Base-by-base conservation (phyloP, 768 basidiomycete species). In the Wakefieldia striispora region DNA sequence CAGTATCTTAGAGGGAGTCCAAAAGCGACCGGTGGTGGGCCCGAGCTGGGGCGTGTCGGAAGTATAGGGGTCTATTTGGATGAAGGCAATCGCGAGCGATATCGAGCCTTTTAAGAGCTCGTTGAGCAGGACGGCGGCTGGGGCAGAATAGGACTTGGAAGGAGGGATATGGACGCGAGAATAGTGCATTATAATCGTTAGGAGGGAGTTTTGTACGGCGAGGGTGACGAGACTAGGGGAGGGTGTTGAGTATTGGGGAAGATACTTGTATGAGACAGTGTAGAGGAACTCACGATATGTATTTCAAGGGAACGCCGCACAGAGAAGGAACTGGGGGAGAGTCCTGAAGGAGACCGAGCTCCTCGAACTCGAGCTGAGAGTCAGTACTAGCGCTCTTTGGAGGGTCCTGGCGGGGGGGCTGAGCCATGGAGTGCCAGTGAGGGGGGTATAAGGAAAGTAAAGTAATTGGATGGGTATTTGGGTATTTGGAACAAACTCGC, bases 141-240 rank as follows among this genome's bases (percentile, higher is more conserved):
- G 91, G n/a, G 95, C 89, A 31, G 90, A 95, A 69, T 97, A 98
- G 2, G 84, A 77, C 47, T 79, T 76, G 46, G 84, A 82, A 0
- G 88, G 81, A 3, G 89, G 76, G 16, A 83, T 81, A 10, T 88
- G 86, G 45, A 91, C 85, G 55, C 94, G 84, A 34, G 95, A 97
- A 70, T 95, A 91, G 74, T 97, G 94, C 90, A 98, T 95, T 66
- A 97, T 87, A 67, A 98, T 82, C 29, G 92, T 89, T 48, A 98
- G 67, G 48, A 83, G 73, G 19, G 92, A 92, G 72, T 97, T 97
- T 73, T 98, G 95, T 43, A 93, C 80, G 43, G 91, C 91, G 65
- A 94, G 78, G n/a, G 85, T 88, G 51, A 89, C 76, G 49, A 91
- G 77, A 44, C 88, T 91, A 62, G 42, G 3, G n/a, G 35, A 37